Conservation (phyloP, 441 rosid species). For the Brassica hybrid region DNA sequence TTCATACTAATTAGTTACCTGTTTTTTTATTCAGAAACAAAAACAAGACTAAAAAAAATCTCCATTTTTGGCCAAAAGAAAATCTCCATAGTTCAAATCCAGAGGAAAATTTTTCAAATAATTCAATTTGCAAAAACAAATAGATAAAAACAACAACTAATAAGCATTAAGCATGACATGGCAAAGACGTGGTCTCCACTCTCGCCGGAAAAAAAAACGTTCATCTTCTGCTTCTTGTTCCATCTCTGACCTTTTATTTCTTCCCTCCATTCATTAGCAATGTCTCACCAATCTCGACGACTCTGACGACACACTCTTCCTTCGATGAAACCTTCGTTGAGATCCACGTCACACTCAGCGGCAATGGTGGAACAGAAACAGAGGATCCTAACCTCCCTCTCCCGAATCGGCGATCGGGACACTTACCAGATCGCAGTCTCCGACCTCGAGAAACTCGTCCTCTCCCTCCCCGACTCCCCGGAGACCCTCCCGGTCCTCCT, state of each 20-base stretch:
- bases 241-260: neutral
- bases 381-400: slow-evolving; percentile 71
- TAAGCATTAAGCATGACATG: slow-evolving; percentile 36
- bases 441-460: slow-evolving; percentile 74
- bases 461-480: slow-evolving; percentile 57
- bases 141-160: too few relatives aligned
- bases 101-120: too few relatives aligned
- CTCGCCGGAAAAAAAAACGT: slow-evolving; percentile 30
- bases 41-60: too few relatives aligned
- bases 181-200: slow-evolving; percentile 45
- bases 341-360: slow-evolving; percentile 71
- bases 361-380: slow-evolving; percentile 94
- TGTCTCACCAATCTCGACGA: slow-evolving; percentile 22
- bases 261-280: slow-evolving; percentile 1
- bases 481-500: slow-evolving; percentile 41
- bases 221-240: slow-evolving; percentile 9
- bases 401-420: slow-evolving; percentile 92
- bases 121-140: too few relatives aligned
- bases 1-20: too few relatives aligned
- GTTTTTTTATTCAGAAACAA: too few relatives aligned
- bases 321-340: slow-evolving; percentile 45
- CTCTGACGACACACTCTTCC: neutral
- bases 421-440: slow-evolving; percentile 93
- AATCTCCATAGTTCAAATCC: too few relatives aligned
- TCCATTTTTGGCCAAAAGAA: too few relatives aligned